Base-by-base conservation (phyloP, 352 stramenopile species). In the Phytophthora syringae region DNA sequence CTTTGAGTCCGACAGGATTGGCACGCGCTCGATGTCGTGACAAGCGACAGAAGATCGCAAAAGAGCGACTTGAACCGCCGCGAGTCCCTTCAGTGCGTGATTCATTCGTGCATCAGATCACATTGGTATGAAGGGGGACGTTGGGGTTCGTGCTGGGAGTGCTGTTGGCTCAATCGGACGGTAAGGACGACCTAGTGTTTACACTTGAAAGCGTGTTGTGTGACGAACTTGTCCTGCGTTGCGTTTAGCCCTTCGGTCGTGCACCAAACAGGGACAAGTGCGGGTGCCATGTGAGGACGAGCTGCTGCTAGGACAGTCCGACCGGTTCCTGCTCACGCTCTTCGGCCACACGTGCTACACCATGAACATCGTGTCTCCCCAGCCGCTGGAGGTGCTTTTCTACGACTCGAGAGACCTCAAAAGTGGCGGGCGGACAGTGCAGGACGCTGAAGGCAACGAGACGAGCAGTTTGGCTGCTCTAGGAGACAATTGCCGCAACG, bases 241-340 rank as follows among this genome's bases (percentile, higher is more conserved):
- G 36, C 34, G 20, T 36, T 13, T 18, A 60, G 61, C 67, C 2
- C 50, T 67, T 37, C 60, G 54, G 36, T 75, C 79, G 49, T 90
- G 81, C 52, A 82, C 74, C 22, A 75, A 79, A 20, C 24, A 77
- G 40, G 80, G 78, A 0, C 74, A 82, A 22, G 72, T 78, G 3
- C 66, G 72, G 7, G 67, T 90, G 7, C 81, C 81, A 34, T 90
- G 81, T 21, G 60, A 78, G 12, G 81, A 90, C 36, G 50, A 78
- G 32, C 62, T 90, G 48, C 43, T 61, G n/a, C 60, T 88, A 24
- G 74, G 67, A 42, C 65, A 58, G 36, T 42, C 56, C 7, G 79
- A 88, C 32, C 72, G 70, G 45, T 85, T 88, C 59, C 67, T 90
- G 45, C 58, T 90, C 40, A 86, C 81, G 34, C 60, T 90, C 20